A percentile compares a stretch with the other conserved stretches of the same genome.
These are phyloP conservation scores for Miscanthus lutarioriparius DNA, from an alignment of 176 grass and related monocot species.

Conservation along the genomic window DNA sequence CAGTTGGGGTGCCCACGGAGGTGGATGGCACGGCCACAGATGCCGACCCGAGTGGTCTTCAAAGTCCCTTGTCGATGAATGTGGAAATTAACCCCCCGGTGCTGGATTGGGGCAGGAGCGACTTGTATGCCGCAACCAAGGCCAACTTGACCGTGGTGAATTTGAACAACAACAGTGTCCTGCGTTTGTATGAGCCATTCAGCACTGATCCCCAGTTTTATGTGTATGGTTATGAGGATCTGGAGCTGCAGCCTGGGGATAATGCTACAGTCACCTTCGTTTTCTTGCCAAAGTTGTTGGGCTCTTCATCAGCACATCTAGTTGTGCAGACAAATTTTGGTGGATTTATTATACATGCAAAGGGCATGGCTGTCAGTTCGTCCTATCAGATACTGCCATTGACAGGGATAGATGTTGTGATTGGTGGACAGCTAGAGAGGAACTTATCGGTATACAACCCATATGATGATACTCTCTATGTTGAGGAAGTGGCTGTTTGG, in stretches of 20 bases:
- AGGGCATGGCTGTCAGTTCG: slow-evolving; percentile 64
- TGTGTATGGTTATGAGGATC: slow-evolving; percentile 67
- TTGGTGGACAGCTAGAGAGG: slow-evolving; percentile 54
- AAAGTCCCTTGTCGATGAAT: slow-evolving; percentile 51
- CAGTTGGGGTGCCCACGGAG: slow-evolving; percentile 47
- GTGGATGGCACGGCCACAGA: slow-evolving; percentile 44
- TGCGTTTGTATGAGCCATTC: slow-evolving; percentile 74
- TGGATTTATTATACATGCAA: slow-evolving; percentile 89
- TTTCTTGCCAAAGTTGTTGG: slow-evolving; percentile 80
- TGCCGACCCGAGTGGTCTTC: slow-evolving; percentile 31
- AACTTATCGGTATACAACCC: slow-evolving; percentile 87
- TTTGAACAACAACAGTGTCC: slow-evolving; percentile 53
- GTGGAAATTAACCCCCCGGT: slow-evolving; percentile 73
- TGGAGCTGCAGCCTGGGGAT: slow-evolving; percentile 64
- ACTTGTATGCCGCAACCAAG: slow-evolving; percentile 67
- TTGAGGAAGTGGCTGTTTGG: slow-evolving; percentile 80
- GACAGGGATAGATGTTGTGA: slow-evolving; percentile 55
- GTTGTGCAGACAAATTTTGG: slow-evolving; percentile 88
- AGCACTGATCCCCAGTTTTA: slow-evolving; percentile 88
- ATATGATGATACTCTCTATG: slow-evolving; percentile 67
- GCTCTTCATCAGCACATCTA: slow-evolving; percentile 69
- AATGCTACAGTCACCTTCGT: slow-evolving; percentile 67
- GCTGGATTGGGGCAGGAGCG: slow-evolving; percentile 74
- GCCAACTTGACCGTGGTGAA: slow-evolving; percentile 70
- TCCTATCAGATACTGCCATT: slow-evolving; percentile 74